Percentiles rank a stretch among this genome's conserved stretches.
These are phyloP conservation scores for Chrysoporthe austroafricana DNA, from an alignment of 2,329 filamentous ascomycete genomes.

Conservation along the genomic window DNA sequence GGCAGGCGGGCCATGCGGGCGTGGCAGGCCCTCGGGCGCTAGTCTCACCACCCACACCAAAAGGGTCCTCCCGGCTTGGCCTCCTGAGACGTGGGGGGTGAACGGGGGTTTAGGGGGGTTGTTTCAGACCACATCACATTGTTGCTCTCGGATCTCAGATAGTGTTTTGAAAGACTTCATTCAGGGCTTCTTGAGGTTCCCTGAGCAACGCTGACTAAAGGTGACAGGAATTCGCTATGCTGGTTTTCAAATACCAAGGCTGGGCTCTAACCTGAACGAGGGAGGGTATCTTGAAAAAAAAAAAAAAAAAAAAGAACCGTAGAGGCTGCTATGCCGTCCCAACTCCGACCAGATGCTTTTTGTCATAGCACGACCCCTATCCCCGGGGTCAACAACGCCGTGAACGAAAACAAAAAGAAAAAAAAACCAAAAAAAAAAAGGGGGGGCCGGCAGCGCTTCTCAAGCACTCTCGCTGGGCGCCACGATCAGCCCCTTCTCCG, in stretches of 20 bases:
- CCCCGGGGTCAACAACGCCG: too few relatives aligned
- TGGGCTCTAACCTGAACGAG: background rate
- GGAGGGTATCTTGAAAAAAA: background rate
- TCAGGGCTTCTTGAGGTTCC: too few relatives aligned
- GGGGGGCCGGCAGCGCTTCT: background rate
- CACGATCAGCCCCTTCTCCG: slow-evolving; percentile 33
- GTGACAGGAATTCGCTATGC: background rate
- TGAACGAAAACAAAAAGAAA: background rate
- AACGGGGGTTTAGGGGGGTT: background rate
- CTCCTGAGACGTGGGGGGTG: background rate
- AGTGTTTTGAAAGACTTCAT: too few relatives aligned
- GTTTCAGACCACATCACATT: too few relatives aligned
- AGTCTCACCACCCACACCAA: background rate
- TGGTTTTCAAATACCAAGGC: background rate
- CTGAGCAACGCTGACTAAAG: background rate
- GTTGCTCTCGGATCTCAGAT: too few relatives aligned
- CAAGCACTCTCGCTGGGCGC: slow-evolving; percentile 23
- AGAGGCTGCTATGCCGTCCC: background rate
- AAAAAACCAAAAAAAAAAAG: background rate
- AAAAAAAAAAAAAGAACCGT: too few relatives aligned
- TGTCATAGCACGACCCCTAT: background rate
- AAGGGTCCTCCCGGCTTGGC: background rate
- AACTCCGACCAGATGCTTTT: background rate
- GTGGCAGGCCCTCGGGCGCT: background rate
- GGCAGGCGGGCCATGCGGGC: too few relatives aligned